Evolutionary conservation across 495 filamentous ascomycete species (phyloP).

Genomic region (Immersiella caudata): DNA sequence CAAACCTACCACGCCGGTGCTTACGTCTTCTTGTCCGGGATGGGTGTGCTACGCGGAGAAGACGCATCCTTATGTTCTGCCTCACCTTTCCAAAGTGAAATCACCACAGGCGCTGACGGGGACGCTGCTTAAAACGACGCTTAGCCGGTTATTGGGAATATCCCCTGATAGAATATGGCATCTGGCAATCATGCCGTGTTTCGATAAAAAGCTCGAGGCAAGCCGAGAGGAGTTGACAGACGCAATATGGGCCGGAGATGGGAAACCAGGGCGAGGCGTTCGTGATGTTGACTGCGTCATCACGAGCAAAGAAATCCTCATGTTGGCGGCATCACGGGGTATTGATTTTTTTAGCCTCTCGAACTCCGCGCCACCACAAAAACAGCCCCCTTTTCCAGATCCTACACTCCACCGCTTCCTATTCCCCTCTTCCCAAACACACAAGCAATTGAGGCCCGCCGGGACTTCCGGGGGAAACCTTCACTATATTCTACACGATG

Average conservation of each 20-base stretch:
- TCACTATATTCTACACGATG: slow-evolving; percentile 72
- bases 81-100: slow-evolving; percentile 88
- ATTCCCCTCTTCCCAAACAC: slow-evolving; percentile 52
- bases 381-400: slow-evolving; percentile 65
- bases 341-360: slow-evolving; percentile 73
- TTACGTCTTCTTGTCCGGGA: slow-evolving; percentile 91
- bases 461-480: slow-evolving; percentile 92
- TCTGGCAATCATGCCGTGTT: slow-evolving; percentile 94
- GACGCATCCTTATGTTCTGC: slow-evolving; percentile 88
- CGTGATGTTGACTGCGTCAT: slow-evolving; percentile 98
- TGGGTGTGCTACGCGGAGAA: slow-evolving; percentile 99
- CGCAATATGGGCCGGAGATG: slow-evolving; percentile 63
- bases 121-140: slow-evolving; percentile 80
- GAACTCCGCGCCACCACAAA: slow-evolving; percentile 49
- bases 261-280: slow-evolving; percentile 56
- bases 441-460: slow-evolving; percentile 39
- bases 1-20: slow-evolving; percentile 63
- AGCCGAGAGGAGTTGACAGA: slow-evolving; percentile 91
- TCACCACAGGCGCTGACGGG: slow-evolving; percentile 92
- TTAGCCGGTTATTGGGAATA: slow-evolving; percentile 71
- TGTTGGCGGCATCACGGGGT: slow-evolving; percentile 76
- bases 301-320: slow-evolving; percentile 88
- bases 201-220: slow-evolving; percentile 98
- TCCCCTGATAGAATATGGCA: slow-evolving; percentile 87
- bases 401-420: slow-evolving; percentile 67